Evolutionary conservation across 108 stramenopile genomes (phyloP), one percentile per base, ranked within the genome.

Genomic region (Cylindrotheca closterium): DNA sequence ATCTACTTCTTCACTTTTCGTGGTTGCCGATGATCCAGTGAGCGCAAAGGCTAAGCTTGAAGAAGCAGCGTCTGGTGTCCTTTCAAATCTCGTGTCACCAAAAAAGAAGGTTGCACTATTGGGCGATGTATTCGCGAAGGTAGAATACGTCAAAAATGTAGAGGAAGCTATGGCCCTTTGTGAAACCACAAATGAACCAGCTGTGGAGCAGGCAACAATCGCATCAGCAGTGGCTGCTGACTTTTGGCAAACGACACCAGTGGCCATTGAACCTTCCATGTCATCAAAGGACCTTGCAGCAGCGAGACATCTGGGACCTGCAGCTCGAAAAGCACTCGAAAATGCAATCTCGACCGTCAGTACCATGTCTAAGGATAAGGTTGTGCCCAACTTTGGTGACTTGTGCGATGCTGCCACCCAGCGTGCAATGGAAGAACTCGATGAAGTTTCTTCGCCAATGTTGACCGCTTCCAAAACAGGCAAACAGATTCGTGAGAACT

Each of bases 311-410:
- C 57, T 88, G 30, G 81, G 76, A 55, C 80, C 86, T 19, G 55
- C 71, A 4, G 77, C 81, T 29, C 73, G 60, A 26, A 71, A 71
- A 58, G 83, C 71, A 2, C 30, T 83, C 28, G 78, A 75, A 10
- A 65, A 67, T 3, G 83, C 77, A 26, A 47, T 77, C 34, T 52
- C 59, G 27, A 61, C 49, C 8, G 57, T 71, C 60, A 66, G 67
- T 34, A 49, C 55, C 28, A 48, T 59, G 12, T 60, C 55, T 3
- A 79, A 78, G 22, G 70, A 71, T 30, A 61, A 67, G 12, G 54
- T 92, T 8, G 85, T 93, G 0, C 48, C 84, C n/a, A 77, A 84
- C 78, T 93, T 89, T 67, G 88, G 88, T 19, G 75, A 83, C 0
- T 70, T 93, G 52, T 82, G 80, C 66, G 73, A 70, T 54, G 92